phyloP scores from a whole-genome alignment of 305 asterid species.

The Galium porrigens region DNA sequence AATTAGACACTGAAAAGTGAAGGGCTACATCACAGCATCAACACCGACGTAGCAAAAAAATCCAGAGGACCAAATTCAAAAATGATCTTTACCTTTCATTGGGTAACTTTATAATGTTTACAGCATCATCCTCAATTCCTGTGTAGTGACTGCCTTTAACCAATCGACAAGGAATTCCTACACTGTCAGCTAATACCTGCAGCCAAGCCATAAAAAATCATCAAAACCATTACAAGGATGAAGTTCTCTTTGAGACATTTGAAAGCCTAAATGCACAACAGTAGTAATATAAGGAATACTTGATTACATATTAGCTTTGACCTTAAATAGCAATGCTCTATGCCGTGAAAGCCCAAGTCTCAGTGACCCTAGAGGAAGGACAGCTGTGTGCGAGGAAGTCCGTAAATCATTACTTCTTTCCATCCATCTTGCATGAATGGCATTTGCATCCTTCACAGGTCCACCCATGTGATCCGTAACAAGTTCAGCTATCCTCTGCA shows the following conservation, averaged over 20 bases:
- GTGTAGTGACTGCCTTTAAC: conserved; percentile 90
- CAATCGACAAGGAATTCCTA: conserved; percentile 86
- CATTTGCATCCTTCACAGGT: conserved; percentile 76
- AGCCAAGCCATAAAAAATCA: conserved; percentile 14
- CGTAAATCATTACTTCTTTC: conserved; percentile 76
- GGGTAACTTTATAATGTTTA: conserved; percentile 66
- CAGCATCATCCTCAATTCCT: conserved; percentile 93
- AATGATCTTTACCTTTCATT: conserved; percentile 51
- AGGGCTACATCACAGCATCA: conserved; percentile 10
- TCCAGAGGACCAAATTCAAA: neutral
- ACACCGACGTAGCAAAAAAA: conserved; percentile 10
- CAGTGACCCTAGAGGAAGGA: conserved; percentile 81
- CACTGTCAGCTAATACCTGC: conserved; percentile 88
- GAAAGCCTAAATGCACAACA: neutral
- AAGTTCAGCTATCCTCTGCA: conserved; percentile 88
- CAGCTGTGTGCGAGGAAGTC: conserved; percentile 78
- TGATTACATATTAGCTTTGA: conserved; percentile 14
- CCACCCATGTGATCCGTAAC: conserved; percentile 90
- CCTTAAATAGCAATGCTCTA: conserved; percentile 98
- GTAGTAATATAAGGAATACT: neutral
- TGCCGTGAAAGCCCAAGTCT: conserved; percentile 85
- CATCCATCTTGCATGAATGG: conserved; percentile 65
- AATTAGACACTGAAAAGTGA: conserved; percentile 25
- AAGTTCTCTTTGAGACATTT: neutral
- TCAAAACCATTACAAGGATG: neutral